Evolutionary conservation across 2,329 filamentous ascomycete species (phyloP), one percentile per base, ranked within the genome.

Genomic region (Xylariomycetidae sp.): DNA sequence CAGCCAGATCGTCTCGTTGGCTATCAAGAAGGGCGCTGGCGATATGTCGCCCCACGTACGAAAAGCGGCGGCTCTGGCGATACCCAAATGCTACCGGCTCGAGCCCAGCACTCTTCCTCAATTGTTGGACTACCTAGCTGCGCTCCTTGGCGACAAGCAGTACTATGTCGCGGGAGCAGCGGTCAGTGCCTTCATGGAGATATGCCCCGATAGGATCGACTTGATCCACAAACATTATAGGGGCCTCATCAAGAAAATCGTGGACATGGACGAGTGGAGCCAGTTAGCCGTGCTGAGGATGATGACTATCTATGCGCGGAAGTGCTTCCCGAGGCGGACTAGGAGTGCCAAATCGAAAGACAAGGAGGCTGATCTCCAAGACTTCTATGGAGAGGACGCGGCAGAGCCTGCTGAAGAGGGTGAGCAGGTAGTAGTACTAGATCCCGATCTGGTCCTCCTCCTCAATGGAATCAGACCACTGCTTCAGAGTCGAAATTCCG

Each of bases 211-310:
- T 12, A 72, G 85, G 34, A 73, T 95, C 44, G 89, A 96, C 56
- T 66, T 98, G 39, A 80, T 98, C 47, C 92, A 98, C 61, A 81
- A 84, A 45, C 85, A 95, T 56, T 98, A 97, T 62, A 79, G 87
- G 31, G 72, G 77, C 22, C 66, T 98, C 42, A 81, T 94, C 42
- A 86, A 80, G 58, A 95, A 96, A 67, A 66, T 97, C 33, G 88
- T 96, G 16, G 92, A 98, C 56, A 98, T 98, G 92, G 92, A 98
- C 54, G 92, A 98, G 63, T 98, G 92, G 92, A 85, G 88, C 26
- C 92, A 98, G 62, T 61, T 97, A 34, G 84, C 88, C 3, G 85
- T 85, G 3, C 56, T 98, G 48, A 76, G 80, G 25, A 67, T 98
- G 44, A 82, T 97, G 77, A 82, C 85, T 2, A 67, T 80, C 15